Base-by-base conservation (phyloP, 257 asterid genomes). In the Hygrophila difformis region DNA sequence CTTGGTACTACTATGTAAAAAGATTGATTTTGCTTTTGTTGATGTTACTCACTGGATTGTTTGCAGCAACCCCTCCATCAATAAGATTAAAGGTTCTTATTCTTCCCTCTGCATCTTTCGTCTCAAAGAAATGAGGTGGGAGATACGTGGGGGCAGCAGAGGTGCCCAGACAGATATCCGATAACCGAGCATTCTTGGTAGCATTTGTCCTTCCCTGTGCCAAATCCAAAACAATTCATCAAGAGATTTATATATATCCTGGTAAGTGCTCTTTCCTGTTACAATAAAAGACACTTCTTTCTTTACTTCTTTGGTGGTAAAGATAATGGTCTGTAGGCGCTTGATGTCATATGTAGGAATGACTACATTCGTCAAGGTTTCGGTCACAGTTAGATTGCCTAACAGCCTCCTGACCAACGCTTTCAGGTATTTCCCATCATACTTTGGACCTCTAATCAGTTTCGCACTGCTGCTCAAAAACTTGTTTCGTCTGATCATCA, bases 1-100 rank as follows among this genome's bases (percentile, higher is more conserved):
- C 8, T 33, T 12, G n/a, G 31, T n/a, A n/a, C n/a, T n/a, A n/a
- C n/a, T n/a, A n/a, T n/a, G n/a, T n/a, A n/a, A n/a, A n/a, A n/a
- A n/a, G n/a, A n/a, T n/a, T n/a, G n/a, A n/a, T n/a, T n/a, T n/a
- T n/a, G n/a, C n/a, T n/a, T n/a, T n/a, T n/a, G n/a, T n/a, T n/a
- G n/a, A n/a, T n/a, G n/a, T 7, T 9, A 50, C 77, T 76, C 37
- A 80, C 86, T 1, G 92, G 92, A 68, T 80, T 80, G 42, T 73
- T 73, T 6, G 86, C 86, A 5, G 83, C 78, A 15, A 80, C 68
- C 1, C 78, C 92, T 38, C 92, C 92, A 45, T 80, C 92, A 5
- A 80, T 40, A 31, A 80, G 92, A 61, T 80, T 63, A 39, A 58
- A 74, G 0, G 51, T 51, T 12, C 49, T 66, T 0, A 10, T 29